Evolutionary conservation across 352 stramenopile genomes (phyloP).

Genomic region (Phytophthora sp.): DNA sequence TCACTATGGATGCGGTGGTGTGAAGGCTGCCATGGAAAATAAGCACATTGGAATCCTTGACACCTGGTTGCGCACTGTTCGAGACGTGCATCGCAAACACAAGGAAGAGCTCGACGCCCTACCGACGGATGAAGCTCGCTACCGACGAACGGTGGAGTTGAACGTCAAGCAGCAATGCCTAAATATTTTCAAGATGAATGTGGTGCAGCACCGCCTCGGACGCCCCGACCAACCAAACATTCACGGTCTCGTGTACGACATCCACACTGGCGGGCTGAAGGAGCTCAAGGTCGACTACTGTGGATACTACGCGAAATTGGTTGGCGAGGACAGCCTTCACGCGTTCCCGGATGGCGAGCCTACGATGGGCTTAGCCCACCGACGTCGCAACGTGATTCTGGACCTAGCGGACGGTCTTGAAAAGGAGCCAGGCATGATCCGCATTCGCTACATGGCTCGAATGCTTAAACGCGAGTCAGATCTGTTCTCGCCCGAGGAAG

Average conservation of each 20-base stretch:
- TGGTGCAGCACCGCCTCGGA: conserved; percentile 73
- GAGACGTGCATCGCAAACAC: conserved; percentile 58
- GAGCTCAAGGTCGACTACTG: conserved; percentile 76
- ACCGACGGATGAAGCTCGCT: conserved; percentile 35
- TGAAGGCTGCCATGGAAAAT: conserved; percentile 85
- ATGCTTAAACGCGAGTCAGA: conserved; percentile 67
- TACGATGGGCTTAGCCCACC: conserved; percentile 46
- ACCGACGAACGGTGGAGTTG: conserved; percentile 73
- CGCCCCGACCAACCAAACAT: conserved; percentile 73
- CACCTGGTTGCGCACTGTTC: conserved; percentile 92
- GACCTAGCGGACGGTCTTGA: conserved; percentile 62
- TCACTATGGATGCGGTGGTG: conserved; percentile 92
- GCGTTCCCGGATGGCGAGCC: conserved; percentile 66
- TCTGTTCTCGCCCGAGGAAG: conserved; percentile 60
- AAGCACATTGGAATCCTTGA: conserved; percentile 84
- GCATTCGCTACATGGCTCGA: conserved; percentile 63
- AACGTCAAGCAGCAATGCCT: conserved; percentile 88
- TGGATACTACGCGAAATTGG: conserved; percentile 52
- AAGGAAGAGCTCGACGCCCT: conserved; percentile 35
- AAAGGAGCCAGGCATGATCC: conserved; percentile 57
- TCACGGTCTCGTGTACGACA: conserved; percentile 80
- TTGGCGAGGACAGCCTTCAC: conserved; percentile 59
- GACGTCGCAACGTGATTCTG: conserved; percentile 64
- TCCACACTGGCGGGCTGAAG: conserved; percentile 62
- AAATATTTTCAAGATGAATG: conserved; percentile 89